phyloP scores from a whole-genome alignment of 306 rosid genomes.

The Dalbergia cultrata region DNA sequence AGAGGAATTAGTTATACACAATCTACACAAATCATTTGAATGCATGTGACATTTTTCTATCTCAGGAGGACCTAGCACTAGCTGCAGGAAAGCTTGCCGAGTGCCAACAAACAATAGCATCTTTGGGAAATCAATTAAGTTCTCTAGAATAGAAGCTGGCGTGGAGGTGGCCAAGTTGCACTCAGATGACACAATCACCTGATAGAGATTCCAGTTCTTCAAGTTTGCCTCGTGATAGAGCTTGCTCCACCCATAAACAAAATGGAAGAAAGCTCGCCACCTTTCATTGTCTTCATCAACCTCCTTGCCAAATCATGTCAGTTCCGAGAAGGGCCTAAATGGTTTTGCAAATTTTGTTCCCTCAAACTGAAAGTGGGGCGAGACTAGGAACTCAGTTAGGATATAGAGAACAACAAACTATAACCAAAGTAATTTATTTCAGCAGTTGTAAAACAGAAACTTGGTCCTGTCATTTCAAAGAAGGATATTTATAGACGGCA shows the following conservation, averaged over 20 bases:
- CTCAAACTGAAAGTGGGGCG: constrained; percentile 73
- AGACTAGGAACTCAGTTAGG: constrained; percentile 64
- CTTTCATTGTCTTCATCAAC: constrained; percentile 42
- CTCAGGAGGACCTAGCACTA: constrained; percentile 79
- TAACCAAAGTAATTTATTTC: not conserved
- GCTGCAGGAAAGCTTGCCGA: constrained; percentile 92
- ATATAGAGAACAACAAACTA: constrained; percentile 8
- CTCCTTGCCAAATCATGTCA: constrained; percentile 55
- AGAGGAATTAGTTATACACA: not conserved
- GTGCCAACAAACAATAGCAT: constrained; percentile 89
- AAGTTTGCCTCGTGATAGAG: constrained; percentile 46
- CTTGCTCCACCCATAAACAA: constrained; percentile 46
- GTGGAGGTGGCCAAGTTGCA: constrained; percentile 14
- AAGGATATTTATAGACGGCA: too few relatives aligned
- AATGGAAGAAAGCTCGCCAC: constrained; percentile 59
- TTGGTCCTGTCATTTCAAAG: too few relatives aligned
- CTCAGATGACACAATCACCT: not conserved
- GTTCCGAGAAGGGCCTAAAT: constrained; percentile 72
- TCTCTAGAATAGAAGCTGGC: constrained; percentile 67
- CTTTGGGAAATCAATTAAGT: constrained; percentile 80
- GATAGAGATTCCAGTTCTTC: constrained; percentile 48
- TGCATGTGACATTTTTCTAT: constrained; percentile 32
- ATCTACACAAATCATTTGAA: constrained; percentile 1
- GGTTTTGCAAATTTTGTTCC: constrained; percentile 79
- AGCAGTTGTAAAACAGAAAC: not conserved